Evolutionary conservation across 225 moss, liverwort and hornwort species (phyloP).

Genomic region (Straminergon stramineum): DNA sequence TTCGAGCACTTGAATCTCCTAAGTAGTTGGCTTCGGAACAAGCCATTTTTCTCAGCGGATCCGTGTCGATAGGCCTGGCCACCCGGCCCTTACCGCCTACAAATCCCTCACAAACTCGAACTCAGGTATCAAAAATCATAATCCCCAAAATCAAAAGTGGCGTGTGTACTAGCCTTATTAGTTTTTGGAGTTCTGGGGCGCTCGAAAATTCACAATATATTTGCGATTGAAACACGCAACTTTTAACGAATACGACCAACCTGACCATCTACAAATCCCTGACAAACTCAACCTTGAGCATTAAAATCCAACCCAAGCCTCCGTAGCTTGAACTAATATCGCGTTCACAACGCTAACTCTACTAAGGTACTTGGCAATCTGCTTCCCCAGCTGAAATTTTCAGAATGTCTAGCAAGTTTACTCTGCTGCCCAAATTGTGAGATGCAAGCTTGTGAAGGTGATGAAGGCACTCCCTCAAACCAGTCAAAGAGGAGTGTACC

Average conservation of each 20-base stretch:
- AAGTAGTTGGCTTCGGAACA: background rate
- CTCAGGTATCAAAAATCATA: background rate
- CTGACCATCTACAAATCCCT: background rate
- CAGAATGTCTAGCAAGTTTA: background rate
- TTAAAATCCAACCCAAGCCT: background rate
- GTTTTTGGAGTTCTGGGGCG: background rate
- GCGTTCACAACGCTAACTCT: background rate
- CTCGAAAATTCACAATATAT: background rate
- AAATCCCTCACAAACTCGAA: background rate
- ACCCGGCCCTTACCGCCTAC: background rate
- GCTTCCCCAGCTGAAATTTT: background rate
- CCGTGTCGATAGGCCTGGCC: background rate
- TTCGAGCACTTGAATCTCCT: background rate
- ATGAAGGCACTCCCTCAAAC: background rate
- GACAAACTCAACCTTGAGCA: background rate
- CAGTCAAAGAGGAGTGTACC: background rate
- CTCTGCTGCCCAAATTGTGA: background rate
- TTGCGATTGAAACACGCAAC: background rate
- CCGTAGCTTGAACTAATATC: background rate
- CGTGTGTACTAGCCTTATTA: background rate
- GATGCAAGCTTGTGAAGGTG: background rate
- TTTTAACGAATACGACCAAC: background rate
- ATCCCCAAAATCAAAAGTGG: background rate
- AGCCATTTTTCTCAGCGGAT: background rate
- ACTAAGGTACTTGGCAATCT: background rate